Base-by-base conservation (phyloP, 805 yeast species). In the Cyberlindnera galapagoensis region DNA sequence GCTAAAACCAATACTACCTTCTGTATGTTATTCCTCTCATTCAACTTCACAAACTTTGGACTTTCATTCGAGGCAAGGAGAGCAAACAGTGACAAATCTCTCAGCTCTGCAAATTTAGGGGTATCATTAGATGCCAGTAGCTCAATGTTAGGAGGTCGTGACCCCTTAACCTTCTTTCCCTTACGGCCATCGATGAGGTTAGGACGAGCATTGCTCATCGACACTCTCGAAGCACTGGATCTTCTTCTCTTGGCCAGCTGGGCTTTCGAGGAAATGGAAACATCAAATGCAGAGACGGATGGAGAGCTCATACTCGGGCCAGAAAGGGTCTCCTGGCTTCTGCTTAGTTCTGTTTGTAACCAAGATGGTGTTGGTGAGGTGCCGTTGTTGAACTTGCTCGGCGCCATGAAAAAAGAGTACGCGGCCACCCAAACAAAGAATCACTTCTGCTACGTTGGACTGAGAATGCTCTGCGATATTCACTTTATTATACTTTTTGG, bases 1-100 rank as follows among this genome's bases (percentile, higher is more conserved):
- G 75, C 69, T 31, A 76, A 59, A 4, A 83, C 53, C 16, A 74
- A 58, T 0, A 81, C 74, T 3, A 79, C 67, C 36, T 71, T 74
- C n/a, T 63, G 51, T 3, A 83, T 59, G 4, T 63, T 54, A 14
- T 51, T 45, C 29, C 71, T 58, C 41, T 80, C 76, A 3, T 48
- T 57, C 6, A 81, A 44, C 12, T 59, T 54, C n/a, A 71, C 43
- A 74, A 76, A 74, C 9, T 54, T 52, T 2, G 80, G 78, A 2
- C 36, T 31, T 7, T 38, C 41, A 21, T 44, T 49, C 3, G 52
- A 38, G 8, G 59, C 57, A 34, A 60, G 59, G 8, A 46, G 26
- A 2, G 37, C 28, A 18, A 37, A 62, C 52, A 43, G 55, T 35
- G 45, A 60, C 50, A 38, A 43, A 6, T 39, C 51, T 33, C 31